A percentile compares a stretch with the other conserved stretches of the same genome.
Conservation (phyloP, 768 basidiomycete genomes). For the Lentinula lateritia region DNA sequence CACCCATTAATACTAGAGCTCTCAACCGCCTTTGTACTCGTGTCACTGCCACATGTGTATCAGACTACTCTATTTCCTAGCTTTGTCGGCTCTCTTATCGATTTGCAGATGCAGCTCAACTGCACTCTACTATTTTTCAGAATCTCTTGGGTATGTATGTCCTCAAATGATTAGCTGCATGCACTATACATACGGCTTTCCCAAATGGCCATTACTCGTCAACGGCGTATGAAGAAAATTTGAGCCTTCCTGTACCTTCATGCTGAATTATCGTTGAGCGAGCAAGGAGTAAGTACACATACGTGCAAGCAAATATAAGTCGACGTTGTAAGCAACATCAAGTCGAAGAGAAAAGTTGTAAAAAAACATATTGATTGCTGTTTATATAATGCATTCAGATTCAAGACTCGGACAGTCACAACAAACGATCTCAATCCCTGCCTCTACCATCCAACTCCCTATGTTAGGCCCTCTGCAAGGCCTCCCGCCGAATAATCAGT, state of each 20-base stretch:
- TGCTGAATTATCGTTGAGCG: too few species aligned
- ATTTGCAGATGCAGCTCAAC: neutral
- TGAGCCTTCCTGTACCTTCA: too few species aligned
- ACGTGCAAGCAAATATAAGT: too few species aligned
- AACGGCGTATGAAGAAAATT: too few species aligned
- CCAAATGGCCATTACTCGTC: too few species aligned
- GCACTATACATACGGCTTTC: too few species aligned
- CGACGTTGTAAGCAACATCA: neutral
- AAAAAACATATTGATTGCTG: constrained; percentile 11
- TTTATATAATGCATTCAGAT: constrained; percentile 2
- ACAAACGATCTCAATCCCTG: neutral
- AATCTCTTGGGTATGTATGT: neutral
- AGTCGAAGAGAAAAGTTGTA: neutral
- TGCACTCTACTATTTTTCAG: neutral
- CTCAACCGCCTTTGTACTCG: neutral
- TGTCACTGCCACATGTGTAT: neutral
- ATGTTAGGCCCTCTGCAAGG: constrained; percentile 73
- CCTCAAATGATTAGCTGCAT: neutral
- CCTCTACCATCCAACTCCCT: constrained; percentile 41
- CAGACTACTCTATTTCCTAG: neutral
- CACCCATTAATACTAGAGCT: too few species aligned
- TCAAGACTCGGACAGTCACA: neutral
- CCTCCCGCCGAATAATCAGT: constrained; percentile 48
- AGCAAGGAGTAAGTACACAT: too few species aligned
- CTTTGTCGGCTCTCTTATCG: neutral